phyloP scores from a whole-genome alignment of 768 basidiomycete genomes.

The Termitomyces sp. region DNA sequence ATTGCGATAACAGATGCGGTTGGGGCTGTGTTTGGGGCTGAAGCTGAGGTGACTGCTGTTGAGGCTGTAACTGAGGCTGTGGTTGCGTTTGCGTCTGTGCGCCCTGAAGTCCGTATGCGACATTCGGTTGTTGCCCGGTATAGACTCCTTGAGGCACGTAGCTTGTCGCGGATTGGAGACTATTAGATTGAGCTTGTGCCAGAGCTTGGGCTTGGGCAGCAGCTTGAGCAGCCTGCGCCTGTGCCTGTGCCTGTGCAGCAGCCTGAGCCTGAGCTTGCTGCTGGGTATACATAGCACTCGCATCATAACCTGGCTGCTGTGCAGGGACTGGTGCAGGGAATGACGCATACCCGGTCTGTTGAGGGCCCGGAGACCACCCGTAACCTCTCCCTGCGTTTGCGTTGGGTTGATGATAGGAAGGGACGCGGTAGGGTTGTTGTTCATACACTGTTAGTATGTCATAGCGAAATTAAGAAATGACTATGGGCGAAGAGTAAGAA shows the following conservation, averaged over 20 bases:
- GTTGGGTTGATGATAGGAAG: constrained; percentile 19
- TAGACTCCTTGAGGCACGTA: constrained; percentile 27
- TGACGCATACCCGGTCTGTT: constrained; percentile 31
- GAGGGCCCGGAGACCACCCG: constrained; percentile 41
- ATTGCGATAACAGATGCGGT: constrained; percentile 6
- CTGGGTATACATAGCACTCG: constrained; percentile 18
- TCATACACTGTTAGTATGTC: constrained; percentile 46
- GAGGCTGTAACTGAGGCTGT: background rate
- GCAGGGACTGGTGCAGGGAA: constrained; percentile 23
- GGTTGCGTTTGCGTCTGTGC: constrained; percentile 28
- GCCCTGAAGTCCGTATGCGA: constrained; percentile 32
- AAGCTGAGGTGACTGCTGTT: background rate
- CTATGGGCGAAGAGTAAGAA: constrained; percentile 1
- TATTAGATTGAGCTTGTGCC: constrained; percentile 4
- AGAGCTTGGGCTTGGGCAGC: constrained; percentile 13
- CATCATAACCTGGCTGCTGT: constrained; percentile 15
- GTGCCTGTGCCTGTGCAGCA: constrained; percentile 6
- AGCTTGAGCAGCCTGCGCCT: constrained; percentile 8
- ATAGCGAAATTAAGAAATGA: background rate
- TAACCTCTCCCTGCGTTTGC: constrained; percentile 27
- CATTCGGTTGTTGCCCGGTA: constrained; percentile 28
- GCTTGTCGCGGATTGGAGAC: background rate
- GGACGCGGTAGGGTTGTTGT: constrained; percentile 25
- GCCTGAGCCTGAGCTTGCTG: constrained; percentile 11
- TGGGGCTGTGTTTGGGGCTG: constrained; percentile 7